Conservation (phyloP, 441 rosid genomes). For the Omphalea diandra region DNA sequence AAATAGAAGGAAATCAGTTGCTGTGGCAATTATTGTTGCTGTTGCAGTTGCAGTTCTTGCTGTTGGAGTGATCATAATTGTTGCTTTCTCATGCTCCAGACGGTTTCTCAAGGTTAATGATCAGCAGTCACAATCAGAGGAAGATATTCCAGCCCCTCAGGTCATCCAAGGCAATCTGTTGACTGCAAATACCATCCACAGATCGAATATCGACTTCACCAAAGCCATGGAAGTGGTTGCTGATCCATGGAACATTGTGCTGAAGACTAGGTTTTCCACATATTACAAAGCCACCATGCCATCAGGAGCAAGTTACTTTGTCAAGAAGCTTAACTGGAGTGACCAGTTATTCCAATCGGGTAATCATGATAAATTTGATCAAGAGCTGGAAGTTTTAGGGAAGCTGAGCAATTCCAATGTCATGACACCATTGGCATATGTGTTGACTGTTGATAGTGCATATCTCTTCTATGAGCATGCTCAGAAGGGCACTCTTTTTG, state of each 20-base stretch:
- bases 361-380: constrained; percentile 56
- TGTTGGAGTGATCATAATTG: constrained; percentile 32
- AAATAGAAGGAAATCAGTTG: constrained; percentile 30
- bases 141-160: constrained; percentile 43
- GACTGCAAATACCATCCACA: constrained; percentile 60
- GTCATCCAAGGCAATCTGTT: constrained; percentile 53
- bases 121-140: constrained; percentile 37
- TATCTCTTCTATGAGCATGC: constrained; percentile 72
- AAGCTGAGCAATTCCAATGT: constrained; percentile 75
- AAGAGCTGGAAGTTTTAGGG: constrained; percentile 64
- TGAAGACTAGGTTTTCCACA: constrained; percentile 64
- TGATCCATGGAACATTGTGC: constrained; percentile 42
- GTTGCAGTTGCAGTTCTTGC: constrained; percentile 37
- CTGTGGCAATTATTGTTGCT: constrained; percentile 33
- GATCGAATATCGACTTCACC: constrained; percentile 59
- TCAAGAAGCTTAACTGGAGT: constrained; percentile 76
- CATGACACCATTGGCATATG: constrained; percentile 85
- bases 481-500: constrained; percentile 52
- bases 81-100: constrained; percentile 35
- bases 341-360: constrained; percentile 75
- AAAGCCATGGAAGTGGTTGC: constrained; percentile 66
- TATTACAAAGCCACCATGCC: constrained; percentile 77
- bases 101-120: constrained; percentile 44
- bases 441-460: constrained; percentile 56
- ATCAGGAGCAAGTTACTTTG: constrained; percentile 59